Conservation (phyloP, 2,329 filamentous ascomycete genomes). For the Hysterium pulicare region DNA sequence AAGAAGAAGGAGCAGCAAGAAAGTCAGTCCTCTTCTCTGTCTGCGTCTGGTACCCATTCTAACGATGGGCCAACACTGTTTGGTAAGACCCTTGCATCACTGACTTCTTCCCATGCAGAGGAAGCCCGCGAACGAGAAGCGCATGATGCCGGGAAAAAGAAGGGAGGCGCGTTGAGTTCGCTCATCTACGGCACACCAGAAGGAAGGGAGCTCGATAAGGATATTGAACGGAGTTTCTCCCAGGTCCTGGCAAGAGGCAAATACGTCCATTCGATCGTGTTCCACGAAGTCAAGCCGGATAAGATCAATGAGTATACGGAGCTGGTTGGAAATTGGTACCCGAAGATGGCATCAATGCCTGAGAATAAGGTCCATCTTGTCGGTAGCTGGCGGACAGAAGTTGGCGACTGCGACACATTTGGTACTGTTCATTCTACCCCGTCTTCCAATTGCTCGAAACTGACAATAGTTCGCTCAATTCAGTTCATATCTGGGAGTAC, state of each 20-base stretch:
- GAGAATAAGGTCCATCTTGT: slow-evolving; percentile 96
- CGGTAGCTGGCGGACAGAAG: slow-evolving; percentile 96
- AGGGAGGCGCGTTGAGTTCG: slow-evolving; percentile 69
- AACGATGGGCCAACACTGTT: slow-evolving; percentile 19
- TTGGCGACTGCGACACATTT: slow-evolving; percentile 96
- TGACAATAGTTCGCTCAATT: slow-evolving; percentile 26
- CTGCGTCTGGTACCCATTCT: slow-evolving; percentile 35
- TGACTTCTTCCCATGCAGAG: slow-evolving; percentile 48
- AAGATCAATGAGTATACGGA: slow-evolving; percentile 93
- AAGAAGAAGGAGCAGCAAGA: slow-evolving; percentile 76
- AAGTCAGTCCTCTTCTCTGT: slow-evolving; percentile 64
- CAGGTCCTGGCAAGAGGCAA: slow-evolving; percentile 93
- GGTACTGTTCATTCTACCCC: slow-evolving; percentile 53
- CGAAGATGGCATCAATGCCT: slow-evolving; percentile 75
- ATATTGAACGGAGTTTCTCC: slow-evolving; percentile 94
- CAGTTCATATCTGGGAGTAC: slow-evolving; percentile 99
- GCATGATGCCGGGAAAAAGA: slow-evolving; percentile 58
- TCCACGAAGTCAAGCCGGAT: slow-evolving; percentile 92
- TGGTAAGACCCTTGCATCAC: slow-evolving; percentile 58
- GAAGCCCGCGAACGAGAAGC: slow-evolving; percentile 58
- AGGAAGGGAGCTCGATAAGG: slow-evolving; percentile 86
- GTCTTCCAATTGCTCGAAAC: slow-evolving; percentile 5
- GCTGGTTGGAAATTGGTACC: slow-evolving; percentile 88
- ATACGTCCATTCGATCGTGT: slow-evolving; percentile 96
- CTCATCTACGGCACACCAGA: slow-evolving; percentile 97